Evolutionary conservation across 495 filamentous ascomycete species (phyloP).

Genomic region (Thermochaetoides thermophila): DNA sequence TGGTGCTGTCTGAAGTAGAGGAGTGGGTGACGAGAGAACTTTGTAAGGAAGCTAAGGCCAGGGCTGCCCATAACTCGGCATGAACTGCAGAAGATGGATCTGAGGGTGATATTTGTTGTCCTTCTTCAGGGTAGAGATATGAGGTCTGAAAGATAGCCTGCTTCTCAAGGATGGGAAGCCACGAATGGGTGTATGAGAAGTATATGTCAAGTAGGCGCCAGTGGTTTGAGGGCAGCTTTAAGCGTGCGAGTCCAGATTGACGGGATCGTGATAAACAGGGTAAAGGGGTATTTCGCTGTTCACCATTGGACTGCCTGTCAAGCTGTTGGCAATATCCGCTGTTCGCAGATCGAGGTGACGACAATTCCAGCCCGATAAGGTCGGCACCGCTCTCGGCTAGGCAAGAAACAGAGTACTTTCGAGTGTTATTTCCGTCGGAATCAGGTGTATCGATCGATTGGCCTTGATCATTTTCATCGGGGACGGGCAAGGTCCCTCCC

Average conservation of each 20-base stretch:
- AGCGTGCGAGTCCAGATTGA: slow-evolving; percentile 3
- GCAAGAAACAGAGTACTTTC: background rate
- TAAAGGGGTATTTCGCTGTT: too few relatives aligned
- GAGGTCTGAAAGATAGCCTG: slow-evolving; percentile 41
- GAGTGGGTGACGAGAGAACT: too few relatives aligned
- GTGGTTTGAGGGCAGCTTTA: slow-evolving; percentile 43
- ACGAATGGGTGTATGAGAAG: slow-evolving; percentile 57
- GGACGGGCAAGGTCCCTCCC: slow-evolving; percentile 18
- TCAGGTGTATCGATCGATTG: slow-evolving; percentile 24
- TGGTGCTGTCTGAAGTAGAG: background rate
- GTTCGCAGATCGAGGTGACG: too few relatives aligned
- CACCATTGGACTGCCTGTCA: too few relatives aligned
- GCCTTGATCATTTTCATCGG: slow-evolving; percentile 16
- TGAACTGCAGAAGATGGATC: slow-evolving; percentile 39
- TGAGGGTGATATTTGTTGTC: slow-evolving; percentile 8
- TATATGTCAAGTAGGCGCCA: slow-evolving; percentile 56
- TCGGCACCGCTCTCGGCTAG: too few relatives aligned
- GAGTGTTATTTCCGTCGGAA: slow-evolving; percentile 12
- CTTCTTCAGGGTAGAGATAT: slow-evolving; percentile 26
- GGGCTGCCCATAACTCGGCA: slow-evolving; percentile 48
- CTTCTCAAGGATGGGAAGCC: slow-evolving; percentile 60
- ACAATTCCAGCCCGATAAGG: background rate
- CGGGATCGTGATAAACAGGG: too few relatives aligned
- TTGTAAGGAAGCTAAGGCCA: slow-evolving; percentile 39
- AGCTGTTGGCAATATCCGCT: too few relatives aligned